Percentiles rank a stretch among this genome's conserved stretches.
Conservation (phyloP, 192 early-diverging fungal genomes). For the Dissophora globulifera region DNA sequence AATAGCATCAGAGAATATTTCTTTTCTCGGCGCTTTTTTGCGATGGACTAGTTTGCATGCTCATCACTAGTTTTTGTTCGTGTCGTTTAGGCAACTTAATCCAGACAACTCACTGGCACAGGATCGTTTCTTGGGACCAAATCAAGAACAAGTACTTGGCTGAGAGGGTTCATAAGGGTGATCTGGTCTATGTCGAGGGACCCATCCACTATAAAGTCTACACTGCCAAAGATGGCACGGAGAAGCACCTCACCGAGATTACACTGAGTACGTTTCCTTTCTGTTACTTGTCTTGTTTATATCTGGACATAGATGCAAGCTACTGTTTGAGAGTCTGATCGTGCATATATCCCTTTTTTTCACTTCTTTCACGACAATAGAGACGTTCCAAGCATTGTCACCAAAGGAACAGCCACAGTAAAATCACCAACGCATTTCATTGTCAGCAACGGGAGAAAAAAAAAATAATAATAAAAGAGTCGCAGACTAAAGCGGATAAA, state of each 20-base stretch:
- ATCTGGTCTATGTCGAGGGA: slow-evolving; percentile 73
- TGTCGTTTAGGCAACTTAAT: slow-evolving; percentile 64
- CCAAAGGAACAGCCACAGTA: slow-evolving; percentile 21
- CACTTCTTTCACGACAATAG: slow-evolving; percentile 7
- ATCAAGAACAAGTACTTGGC: slow-evolving; percentile 45
- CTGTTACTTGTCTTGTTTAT: background rate
- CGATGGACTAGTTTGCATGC: background rate
- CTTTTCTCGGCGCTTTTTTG: background rate
- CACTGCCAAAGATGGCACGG: slow-evolving; percentile 70
- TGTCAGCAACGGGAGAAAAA: background rate
- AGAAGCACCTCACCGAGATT: slow-evolving; percentile 63
- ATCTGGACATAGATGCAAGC: background rate
- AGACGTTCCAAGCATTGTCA: slow-evolving; percentile 29
- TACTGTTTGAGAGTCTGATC: background rate
- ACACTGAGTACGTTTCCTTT: slow-evolving; percentile 50
- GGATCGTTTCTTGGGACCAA: slow-evolving; percentile 59
- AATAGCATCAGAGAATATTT: background rate
- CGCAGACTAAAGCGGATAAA: too few species aligned
- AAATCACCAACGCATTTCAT: background rate
- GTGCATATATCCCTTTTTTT: background rate
- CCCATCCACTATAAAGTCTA: slow-evolving; percentile 68
- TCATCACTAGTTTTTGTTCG: background rate
- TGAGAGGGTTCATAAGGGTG: slow-evolving; percentile 68
- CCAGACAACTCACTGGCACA: slow-evolving; percentile 78
- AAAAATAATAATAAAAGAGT: background rate